Evolutionary conservation across 345 rosid genomes (phyloP), one percentile per base, ranked within the genome.

Genomic region (Melaleuca quinquenervia): DNA sequence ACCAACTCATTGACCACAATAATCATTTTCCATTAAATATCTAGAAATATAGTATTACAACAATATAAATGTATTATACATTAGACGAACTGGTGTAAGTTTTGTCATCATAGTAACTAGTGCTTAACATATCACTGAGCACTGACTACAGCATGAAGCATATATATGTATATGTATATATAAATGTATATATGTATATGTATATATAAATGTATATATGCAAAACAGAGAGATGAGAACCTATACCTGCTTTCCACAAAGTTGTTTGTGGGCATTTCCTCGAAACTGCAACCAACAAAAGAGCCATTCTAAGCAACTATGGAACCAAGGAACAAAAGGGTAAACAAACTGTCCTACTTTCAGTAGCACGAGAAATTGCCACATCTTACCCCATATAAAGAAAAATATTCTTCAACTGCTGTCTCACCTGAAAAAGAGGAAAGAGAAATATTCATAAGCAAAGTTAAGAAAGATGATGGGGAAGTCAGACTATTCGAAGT

Each of bases 201-300:
- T n/a, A n/a, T n/a, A n/a, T n/a, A n/a, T n/a, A n/a, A n/a, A n/a
- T n/a, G n/a, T n/a, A n/a, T n/a, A 52, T 50, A 9, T 32, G 50
- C 50, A 83, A 85, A 32, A 76, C 14, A n/a, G 84, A 76, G 27
- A 45, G 78, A 87, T 22, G 32, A 78, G 80, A 83, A 84, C 82
- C 86, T 64, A 83, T 87, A 96, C 99, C 98, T 95, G 98, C 98
- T 95, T 91, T 96, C 99, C 80, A 95, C 99, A 84, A 86, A 95
- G 88, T 93, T 95, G 90, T 96, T 96, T 84, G 99, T 95, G 16
- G 98, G 95, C 99, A 97, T 96, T 91, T 97, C 99, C 90, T 96
- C 98, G 70, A 97, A 97, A 56, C 98, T 97, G 96, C 88, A 90
- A 54, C 22, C 90, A 85, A 18, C 6, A 1, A 36, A 32, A 70